These are phyloP conservation scores for Coemansia sp. DNA, from an alignment of 192 early-diverging fungal genomes.

Conservation along the genomic window DNA sequence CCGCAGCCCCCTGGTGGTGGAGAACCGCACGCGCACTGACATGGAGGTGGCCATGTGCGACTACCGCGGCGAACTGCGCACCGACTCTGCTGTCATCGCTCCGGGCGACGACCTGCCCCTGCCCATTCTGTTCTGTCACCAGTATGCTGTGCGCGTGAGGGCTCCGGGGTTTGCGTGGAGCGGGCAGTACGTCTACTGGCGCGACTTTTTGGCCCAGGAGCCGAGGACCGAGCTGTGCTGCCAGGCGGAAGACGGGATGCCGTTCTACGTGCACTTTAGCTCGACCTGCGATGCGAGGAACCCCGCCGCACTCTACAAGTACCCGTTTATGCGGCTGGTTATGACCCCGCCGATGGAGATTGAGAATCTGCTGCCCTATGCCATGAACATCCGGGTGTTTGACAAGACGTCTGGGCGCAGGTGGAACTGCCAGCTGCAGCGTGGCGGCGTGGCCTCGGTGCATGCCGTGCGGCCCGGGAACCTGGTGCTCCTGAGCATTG, in stretches of 20 bases:
- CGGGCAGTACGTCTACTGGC: slow-evolving; percentile 76
- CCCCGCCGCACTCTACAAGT: slow-evolving; percentile 51
- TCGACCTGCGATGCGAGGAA: slow-evolving; percentile 35
- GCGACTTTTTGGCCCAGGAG: slow-evolving; percentile 59
- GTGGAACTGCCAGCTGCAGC: slow-evolving; percentile 60
- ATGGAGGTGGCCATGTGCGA: slow-evolving; percentile 82
- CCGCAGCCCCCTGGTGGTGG: slow-evolving; percentile 77
- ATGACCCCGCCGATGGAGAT: slow-evolving; percentile 79
- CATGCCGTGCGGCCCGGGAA: slow-evolving; percentile 84
- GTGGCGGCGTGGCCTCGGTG: slow-evolving; percentile 71
- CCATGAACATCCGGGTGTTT: slow-evolving; percentile 73
- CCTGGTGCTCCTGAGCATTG: slow-evolving; percentile 71
- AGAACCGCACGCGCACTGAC: slow-evolving; percentile 75
- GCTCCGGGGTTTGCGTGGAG: slow-evolving; percentile 86
- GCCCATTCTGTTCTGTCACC: slow-evolving; percentile 83
- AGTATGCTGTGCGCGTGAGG: slow-evolving; percentile 72
- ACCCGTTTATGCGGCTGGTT: slow-evolving; percentile 78
- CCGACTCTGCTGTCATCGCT: slow-evolving; percentile 39
- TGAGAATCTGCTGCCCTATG: slow-evolving; percentile 93
- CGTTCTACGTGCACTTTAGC: slow-evolving; percentile 48
- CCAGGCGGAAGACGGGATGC: slow-evolving; percentile 35
- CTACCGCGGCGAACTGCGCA: slow-evolving; percentile 57
- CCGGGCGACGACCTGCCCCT: slow-evolving; percentile 84
- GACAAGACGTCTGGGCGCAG: slow-evolving; percentile 73
- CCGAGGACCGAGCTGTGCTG: slow-evolving; percentile 57